These are phyloP conservation scores for Talaromyces sp. DNA, from an alignment of 2,329 filamentous ascomycete genomes.

Conservation along the genomic window DNA sequence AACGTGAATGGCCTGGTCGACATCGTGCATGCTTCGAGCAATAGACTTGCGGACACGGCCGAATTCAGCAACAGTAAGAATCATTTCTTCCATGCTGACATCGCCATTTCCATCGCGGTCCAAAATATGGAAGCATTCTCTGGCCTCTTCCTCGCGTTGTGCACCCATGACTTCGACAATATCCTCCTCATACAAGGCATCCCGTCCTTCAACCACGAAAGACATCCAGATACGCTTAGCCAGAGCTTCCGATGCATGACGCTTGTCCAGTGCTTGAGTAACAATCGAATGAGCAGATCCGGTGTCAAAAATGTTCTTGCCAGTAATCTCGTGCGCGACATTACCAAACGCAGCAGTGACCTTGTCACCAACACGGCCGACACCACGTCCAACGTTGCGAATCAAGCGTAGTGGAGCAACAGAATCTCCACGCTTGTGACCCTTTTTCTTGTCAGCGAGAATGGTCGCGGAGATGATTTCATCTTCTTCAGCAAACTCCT, in stretches of 20 bases:
- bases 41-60: conserved; percentile 86
- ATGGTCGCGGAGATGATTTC: conserved; percentile 85
- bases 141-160: conserved; percentile 71
- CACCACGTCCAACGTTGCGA: conserved; percentile 62
- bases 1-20: conserved; percentile 88
- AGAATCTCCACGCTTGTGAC: conserved; percentile 58
- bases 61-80: conserved; percentile 79
- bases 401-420: conserved; percentile 78
- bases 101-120: conserved; percentile 91
- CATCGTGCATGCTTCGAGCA: conserved; percentile 91
- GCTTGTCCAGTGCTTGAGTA: conserved; percentile 82
- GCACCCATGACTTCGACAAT: conserved; percentile 82
- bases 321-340: conserved; percentile 89
- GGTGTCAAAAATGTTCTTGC: conserved; percentile 91
- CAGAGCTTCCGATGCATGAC: conserved; percentile 80
- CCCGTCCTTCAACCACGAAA: conserved; percentile 85
- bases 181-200: conserved; percentile 76
- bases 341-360: conserved; percentile 91
- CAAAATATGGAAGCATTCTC: conserved; percentile 77
- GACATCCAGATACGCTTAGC: conserved; percentile 98
- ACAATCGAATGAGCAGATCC: conserved; percentile 88
- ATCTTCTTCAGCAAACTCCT: conserved; percentile 88
- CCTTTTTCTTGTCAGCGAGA: conserved; percentile 59
- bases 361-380: conserved; percentile 84
- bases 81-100: conserved; percentile 93